Conservation (phyloP, 768 basidiomycete species). For the Gymnopilus junonius region DNA sequence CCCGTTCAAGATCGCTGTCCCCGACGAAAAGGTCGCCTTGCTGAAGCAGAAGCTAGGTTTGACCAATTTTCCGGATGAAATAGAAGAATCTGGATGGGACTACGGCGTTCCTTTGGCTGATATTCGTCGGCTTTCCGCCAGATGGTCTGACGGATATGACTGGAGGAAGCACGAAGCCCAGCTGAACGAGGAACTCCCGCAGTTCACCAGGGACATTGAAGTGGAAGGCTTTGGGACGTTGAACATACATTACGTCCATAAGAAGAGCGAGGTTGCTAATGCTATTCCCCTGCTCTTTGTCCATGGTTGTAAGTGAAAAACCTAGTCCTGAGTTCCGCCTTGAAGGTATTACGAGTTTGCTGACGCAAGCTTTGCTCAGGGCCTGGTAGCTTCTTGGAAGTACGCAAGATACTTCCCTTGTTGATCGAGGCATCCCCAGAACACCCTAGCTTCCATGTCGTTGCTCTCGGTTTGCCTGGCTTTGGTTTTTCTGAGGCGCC, state of each 20-base stretch:
- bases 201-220: constrained; percentile 56
- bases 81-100: constrained; percentile 51
- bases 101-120: constrained; percentile 58
- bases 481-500: constrained; percentile 66
- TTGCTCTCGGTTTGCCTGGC: constrained; percentile 61
- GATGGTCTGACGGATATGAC: constrained; percentile 57
- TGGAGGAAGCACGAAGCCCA: constrained; percentile 56
- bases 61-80: constrained; percentile 58
- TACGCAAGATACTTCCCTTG: constrained; percentile 58
- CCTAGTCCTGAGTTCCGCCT: background rate
- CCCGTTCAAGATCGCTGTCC: constrained; percentile 51
- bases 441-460: constrained; percentile 64
- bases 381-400: constrained; percentile 57
- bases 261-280: constrained; percentile 44
- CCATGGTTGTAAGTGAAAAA: constrained; percentile 52
- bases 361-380: background rate
- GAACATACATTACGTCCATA: constrained; percentile 63
- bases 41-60: constrained; percentile 53
- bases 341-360: background rate
- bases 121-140: constrained; percentile 46
- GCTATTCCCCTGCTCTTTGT: constrained; percentile 51
- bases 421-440: constrained; percentile 46
- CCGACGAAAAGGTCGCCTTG: constrained; percentile 44
- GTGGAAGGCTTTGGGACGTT: constrained; percentile 49
- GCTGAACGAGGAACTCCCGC: constrained; percentile 55